These are phyloP conservation scores for Monilinia laxa DNA, from an alignment of 2,329 filamentous ascomycete genomes.

Conservation along the genomic window DNA sequence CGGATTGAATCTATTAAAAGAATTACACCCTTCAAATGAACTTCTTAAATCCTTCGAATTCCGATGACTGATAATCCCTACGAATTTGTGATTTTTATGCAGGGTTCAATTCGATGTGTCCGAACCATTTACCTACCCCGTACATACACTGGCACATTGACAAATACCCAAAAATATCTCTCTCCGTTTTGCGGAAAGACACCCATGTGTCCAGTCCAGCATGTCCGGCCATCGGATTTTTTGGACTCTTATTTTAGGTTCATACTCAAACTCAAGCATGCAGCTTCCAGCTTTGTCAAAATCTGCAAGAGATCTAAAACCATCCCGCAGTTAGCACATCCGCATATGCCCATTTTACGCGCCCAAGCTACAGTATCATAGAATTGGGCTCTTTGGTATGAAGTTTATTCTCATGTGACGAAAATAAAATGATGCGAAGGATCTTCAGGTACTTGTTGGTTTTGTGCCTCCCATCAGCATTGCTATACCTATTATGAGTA, in stretches of 20 bases:
- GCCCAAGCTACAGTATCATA: slow-evolving; percentile 12
- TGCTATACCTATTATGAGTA: neutral
- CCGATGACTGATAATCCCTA: too few relatives aligned
- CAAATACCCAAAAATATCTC: slow-evolving; percentile 5
- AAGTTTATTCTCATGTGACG: slow-evolving; percentile 8
- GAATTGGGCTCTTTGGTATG: neutral
- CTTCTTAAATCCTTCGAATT: too few relatives aligned
- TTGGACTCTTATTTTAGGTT: neutral
- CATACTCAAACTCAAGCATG: neutral
- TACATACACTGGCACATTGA: neutral
- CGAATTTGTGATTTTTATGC: too few relatives aligned
- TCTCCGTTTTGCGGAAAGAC: neutral
- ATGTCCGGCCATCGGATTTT: slow-evolving; percentile 2
- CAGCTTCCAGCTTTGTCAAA: slow-evolving; percentile 12
- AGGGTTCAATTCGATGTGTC: too few relatives aligned
- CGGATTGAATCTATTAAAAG: too few relatives aligned
- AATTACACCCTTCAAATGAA: too few relatives aligned
- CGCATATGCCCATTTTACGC: slow-evolving; percentile 13
- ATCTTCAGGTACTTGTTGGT: slow-evolving; percentile 8
- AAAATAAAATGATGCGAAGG: too few relatives aligned
- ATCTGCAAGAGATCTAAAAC: slow-evolving; percentile 17
- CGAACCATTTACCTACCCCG: neutral
- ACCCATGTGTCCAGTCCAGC: neutral
- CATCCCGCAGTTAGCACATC: slow-evolving; percentile 9
- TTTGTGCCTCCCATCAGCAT: neutral